Base-by-base conservation (phyloP, 768 basidiomycete genomes). In the Panaeolus papilionaceus region DNA sequence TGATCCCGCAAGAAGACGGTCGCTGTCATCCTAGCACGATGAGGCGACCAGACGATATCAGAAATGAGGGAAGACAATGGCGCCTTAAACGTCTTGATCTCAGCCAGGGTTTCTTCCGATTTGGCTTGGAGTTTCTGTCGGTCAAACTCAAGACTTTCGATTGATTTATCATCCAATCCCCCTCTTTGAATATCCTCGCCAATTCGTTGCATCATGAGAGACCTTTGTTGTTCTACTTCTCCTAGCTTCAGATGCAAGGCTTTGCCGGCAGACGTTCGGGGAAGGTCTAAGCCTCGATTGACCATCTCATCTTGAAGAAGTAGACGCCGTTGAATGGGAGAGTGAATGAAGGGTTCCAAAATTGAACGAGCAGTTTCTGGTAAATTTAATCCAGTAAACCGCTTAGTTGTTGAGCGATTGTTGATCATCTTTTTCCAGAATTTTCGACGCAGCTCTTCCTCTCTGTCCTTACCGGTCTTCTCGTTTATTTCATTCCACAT, bases 401-500 rank as follows among this genome's bases (percentile, higher is more conserved):
- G 69, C 9, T 23, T n/a, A 39, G 54, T 67, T 7, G 26, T 28
- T 1, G 54, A 58, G 28, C 14, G 16, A 18, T 11, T 28, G 14
- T 51, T n/a, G 20, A 51, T 26, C 47, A 51, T 51, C 18, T 51
- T 51, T 12, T 51, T 51, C 47, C 47, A 51, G 26, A 51, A 51
- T 51, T 51, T 51, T 11, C 4, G 8, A 18, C 47, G 12, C 12
- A 51, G 23, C 23, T 23, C 47, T 11, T 20, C 8, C 47, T 23
- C 8, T 18, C 47, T 51, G 8, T 8, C 3, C 7, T 23, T n/a
- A 51, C 47, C 47, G 8, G 11, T 4, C 18, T 9, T 38, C 39
- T 64, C 40, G 33, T 64, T 42, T 2, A 42, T 12, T 7, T 64
- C 63, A 42, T 64, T 42, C 63, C 63, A 64, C 63, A 64, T 64